phyloP scores from a whole-genome alignment of 495 filamentous ascomycete genomes.

The Astrothelium macrocarpum region DNA sequence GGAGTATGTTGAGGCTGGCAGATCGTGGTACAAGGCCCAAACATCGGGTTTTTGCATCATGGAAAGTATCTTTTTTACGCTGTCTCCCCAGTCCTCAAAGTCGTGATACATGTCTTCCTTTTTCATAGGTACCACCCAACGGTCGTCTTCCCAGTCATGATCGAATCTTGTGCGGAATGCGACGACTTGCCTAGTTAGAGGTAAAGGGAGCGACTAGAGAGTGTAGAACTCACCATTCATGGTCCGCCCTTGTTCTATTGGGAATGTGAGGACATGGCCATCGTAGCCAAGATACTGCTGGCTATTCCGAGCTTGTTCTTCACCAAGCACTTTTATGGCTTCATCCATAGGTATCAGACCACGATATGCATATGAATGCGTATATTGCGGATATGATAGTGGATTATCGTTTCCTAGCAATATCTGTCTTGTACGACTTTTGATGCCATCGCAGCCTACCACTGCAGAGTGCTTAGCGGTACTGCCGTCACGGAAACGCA shows the following conservation, averaged over 20 bases:
- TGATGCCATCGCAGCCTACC: slow-evolving; percentile 52
- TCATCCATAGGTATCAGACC: slow-evolving; percentile 53
- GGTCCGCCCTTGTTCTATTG: slow-evolving; percentile 52
- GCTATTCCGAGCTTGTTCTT: slow-evolving; percentile 41
- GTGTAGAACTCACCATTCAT: slow-evolving; percentile 38
- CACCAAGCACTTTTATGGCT: slow-evolving; percentile 44
- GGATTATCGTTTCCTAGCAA: slow-evolving; percentile 36
- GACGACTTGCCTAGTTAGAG: slow-evolving; percentile 27
- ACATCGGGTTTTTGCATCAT: slow-evolving; percentile 38
- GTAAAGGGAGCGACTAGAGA: not conserved
- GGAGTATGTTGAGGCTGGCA: slow-evolving; percentile 44
- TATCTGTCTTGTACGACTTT: slow-evolving; percentile 38
- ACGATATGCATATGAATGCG: slow-evolving; percentile 47
- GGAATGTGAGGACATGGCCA: slow-evolving; percentile 53
- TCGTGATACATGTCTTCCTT: slow-evolving; percentile 49
- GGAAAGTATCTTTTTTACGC: slow-evolving; percentile 38
- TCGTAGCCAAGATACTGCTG: slow-evolving; percentile 50
- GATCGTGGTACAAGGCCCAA: slow-evolving; percentile 58
- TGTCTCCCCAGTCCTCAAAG: slow-evolving; percentile 44
- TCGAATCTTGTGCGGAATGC: slow-evolving; percentile 33
- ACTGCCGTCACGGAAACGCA: slow-evolving; percentile 48
- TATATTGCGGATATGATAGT: slow-evolving; percentile 34
- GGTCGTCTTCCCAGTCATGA: slow-evolving; percentile 39
- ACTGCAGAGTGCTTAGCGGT: slow-evolving; percentile 37
- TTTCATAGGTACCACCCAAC: slow-evolving; percentile 48